Base-by-base conservation (phyloP, 768 basidiomycete species). In the Amyloporia xantha region DNA sequence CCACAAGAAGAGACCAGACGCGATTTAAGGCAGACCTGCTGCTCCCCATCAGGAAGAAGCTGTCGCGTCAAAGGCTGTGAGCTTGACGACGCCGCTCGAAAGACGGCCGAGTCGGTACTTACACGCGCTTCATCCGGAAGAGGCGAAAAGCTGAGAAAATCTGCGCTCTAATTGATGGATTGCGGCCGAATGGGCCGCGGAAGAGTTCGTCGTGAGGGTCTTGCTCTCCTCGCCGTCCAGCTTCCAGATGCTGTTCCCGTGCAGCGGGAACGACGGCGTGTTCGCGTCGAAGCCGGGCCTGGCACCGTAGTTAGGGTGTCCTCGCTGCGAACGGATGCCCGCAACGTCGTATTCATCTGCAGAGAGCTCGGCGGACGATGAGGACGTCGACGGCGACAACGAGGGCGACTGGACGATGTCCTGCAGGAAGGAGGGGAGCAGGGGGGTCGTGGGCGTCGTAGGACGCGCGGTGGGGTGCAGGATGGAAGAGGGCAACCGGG, bases 381-480 rank as follows among this genome's bases (percentile, higher is more conserved):
- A 74, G 13, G 79, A 81, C 4, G 81, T 73, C 17, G 83, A 47
- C n/a, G 66, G 63, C 21, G 63, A 62, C 26, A 57, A 77, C 4
- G 84, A 83, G 41, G 77, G 64, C 9, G 79, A 74, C 58, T 81
- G 78, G 17, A 87, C 77, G 20, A 86, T 81, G 54, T 87, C 83
- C 59, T 86, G 82, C 54, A 89, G 63, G 68, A 87, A 89, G 6
- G 86, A 79, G 2, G 86, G 86, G n/a, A 89, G 71, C 35, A 88
- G 72, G 5, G 82, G 67, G 17, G 58, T 66, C 15, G 70, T 75
- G 2, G 54, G 28, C 54, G 59, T 40, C 54, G 56, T 48, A 50
- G 56, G 55, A 9, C 81, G 78, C 5, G 82, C 33, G 43, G 54
- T 52, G 28, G 55, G 56, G 41, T 43, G 55, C 53, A 44, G 42